Evolutionary conservation across 1,284 basidiomycete species (phyloP), one percentile per base, ranked within the genome.

Genomic region (Inonotus hispidus): DNA sequence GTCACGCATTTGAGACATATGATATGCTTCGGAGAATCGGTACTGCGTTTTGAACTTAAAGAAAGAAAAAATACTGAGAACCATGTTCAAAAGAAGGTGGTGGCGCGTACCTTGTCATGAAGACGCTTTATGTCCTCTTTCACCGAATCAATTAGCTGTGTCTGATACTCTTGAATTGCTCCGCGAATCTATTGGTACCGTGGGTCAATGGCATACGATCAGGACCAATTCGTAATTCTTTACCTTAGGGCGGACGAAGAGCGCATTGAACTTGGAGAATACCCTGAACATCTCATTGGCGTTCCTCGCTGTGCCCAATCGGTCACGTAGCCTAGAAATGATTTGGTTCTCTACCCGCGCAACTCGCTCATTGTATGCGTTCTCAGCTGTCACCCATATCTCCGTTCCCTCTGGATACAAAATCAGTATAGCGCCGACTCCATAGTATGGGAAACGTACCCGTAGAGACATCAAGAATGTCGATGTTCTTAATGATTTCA

Each of bases 261-360:
- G 78, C 1, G 93, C 92, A 74, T 99, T 98, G 80, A 98, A 99
- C 75, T 97, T 97, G 4, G 93, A 96, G 74, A 99, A 96, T 53
- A 98, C 96, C 58, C 95, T 84, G 75, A 99, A 98, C 95, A 98
- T 99, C 77, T 98, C 96, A 71, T 97, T 96, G 1, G 97, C 96
- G 70, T 97, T 98, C 55, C 93, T 82, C 27, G 96, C 95, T 10
- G 93, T 96, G n/a, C 93, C 97, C 21, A 99, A 82, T 62, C 93
- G 81, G 72, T 98, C 95, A 38, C 95, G 82, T 57, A 99, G 75
- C 25, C 93, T 82, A 5, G 95, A 92, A 72, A 99, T 99, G 71
- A 99, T 98, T 72, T 96, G 95, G 75, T 97, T 98, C 77, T 99
- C 97, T 39, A 99, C 97, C 10, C 95, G 83, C 0, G 96, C 91